A percentile compares a stretch with the other conserved stretches of the same genome.
phyloP scores from a whole-genome alignment of 1,284 basidiomycete genomes.

The Cutaneotrichosporon cutaneum region DNA sequence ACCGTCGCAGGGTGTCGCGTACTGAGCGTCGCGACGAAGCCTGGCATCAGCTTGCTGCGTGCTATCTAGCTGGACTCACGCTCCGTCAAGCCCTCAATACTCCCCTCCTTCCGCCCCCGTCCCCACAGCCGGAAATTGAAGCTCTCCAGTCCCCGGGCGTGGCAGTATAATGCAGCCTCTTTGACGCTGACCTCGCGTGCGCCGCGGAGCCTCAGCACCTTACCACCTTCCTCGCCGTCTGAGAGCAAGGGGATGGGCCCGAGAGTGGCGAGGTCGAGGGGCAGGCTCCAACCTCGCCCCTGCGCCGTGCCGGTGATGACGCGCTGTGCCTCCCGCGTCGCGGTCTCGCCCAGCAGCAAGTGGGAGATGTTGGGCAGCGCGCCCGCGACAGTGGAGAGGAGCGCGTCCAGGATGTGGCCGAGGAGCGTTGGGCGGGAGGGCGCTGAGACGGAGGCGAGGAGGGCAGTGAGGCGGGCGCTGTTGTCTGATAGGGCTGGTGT shows the following conservation, averaged over 20 bases:
- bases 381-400: constrained; percentile 67
- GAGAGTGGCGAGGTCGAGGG: constrained; percentile 64
- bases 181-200: constrained; percentile 75
- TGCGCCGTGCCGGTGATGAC: constrained; percentile 72
- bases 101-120: constrained; percentile 54
- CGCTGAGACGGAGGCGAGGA: constrained; percentile 71
- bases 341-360: constrained; percentile 73
- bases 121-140: constrained; percentile 71
- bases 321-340: constrained; percentile 74
- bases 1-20: constrained; percentile 85
- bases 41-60: constrained; percentile 53
- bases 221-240: background rate
- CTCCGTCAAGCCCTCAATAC: constrained; percentile 69
- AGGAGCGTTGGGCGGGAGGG: constrained; percentile 68
- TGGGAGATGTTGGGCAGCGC: constrained; percentile 64
- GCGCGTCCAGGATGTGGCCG: constrained; percentile 64
- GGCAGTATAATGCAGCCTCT: constrained; percentile 59
- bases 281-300: constrained; percentile 74
- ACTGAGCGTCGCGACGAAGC: constrained; percentile 77
- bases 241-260: constrained; percentile 1
- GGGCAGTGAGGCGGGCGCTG: constrained; percentile 58
- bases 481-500: constrained; percentile 42
- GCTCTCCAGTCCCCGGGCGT: constrained; percentile 51
- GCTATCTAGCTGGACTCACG: constrained; percentile 54
- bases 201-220: constrained; percentile 66